Conservation (phyloP, 768 basidiomycete species). For the Cubamyces sp. region DNA sequence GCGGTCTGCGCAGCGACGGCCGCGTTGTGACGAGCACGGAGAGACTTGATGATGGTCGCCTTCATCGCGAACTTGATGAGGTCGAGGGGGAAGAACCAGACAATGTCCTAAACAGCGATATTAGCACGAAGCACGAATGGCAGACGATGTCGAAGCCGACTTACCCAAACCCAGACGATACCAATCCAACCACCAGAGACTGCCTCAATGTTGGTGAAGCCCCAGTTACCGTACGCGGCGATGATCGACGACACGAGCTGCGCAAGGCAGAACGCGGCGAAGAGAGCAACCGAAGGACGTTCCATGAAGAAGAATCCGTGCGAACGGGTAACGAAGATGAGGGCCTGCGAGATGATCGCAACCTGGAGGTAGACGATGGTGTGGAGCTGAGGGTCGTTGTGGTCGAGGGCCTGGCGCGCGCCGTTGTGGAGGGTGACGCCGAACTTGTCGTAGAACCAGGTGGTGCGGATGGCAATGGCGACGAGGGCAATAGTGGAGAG, state of each 20-base stretch:
- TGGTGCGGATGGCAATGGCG: constrained; percentile 81
- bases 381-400: constrained; percentile 79
- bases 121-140: constrained; percentile 19
- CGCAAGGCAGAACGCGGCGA: constrained; percentile 90
- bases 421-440: constrained; percentile 58
- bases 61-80: constrained; percentile 97
- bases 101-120: constrained; percentile 66
- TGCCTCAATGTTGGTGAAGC: constrained; percentile 81
- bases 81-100: constrained; percentile 97
- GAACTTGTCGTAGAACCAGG: constrained; percentile 90
- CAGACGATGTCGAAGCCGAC: constrained; percentile 35
- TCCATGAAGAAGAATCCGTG: constrained; percentile 98
- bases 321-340: constrained; percentile 95
- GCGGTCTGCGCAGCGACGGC: constrained; percentile 42
- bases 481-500: constrained; percentile 85
- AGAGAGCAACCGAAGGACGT: constrained; percentile 85
- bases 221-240: constrained; percentile 91
- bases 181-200: constrained; percentile 97
- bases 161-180: constrained; percentile 95
- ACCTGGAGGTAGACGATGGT: constrained; percentile 95
- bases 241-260: constrained; percentile 97
- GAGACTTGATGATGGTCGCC: constrained; percentile 83
- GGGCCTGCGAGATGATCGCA: constrained; percentile 97
- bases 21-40: constrained; percentile 66
- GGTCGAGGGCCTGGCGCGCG: constrained; percentile 36